Base-by-base conservation (phyloP, 257 asterid genomes). In the Scutellaria baicalensis region DNA sequence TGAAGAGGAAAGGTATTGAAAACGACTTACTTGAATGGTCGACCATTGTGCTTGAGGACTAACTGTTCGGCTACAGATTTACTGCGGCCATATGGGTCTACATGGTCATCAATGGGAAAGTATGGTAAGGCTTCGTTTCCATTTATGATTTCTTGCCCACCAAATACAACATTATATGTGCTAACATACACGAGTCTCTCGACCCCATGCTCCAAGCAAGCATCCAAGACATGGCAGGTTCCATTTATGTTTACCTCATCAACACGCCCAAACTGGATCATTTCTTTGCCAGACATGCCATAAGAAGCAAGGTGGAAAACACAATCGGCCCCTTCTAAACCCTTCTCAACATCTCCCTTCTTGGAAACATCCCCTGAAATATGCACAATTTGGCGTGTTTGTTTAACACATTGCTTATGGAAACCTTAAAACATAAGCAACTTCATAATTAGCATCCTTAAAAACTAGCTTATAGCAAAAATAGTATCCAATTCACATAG, bases 241-340 rank as follows among this genome's bases (percentile, higher is more conserved):
- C 99, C 99, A 21, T 82, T 88, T 56, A 91, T 87, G 64, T 94
- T 91, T 16, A 94, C 76, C 68, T 83, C 90, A 77, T 94, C 99
- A 1, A 91, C 84, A 21, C 89, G 93, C n/a, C 99, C 80, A 73
- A 55, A 87, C 55, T 82, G 97, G 49, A 91, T 91, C 99, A 94
- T 91, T 64, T 91, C 97, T 79, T 94, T 94, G 48, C 99, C 99
- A 0, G 99, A 94, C 95, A 89, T 91, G 75, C 97, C 99, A 77
- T 74, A 91, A 0, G 97, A 94, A 75, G 97, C 99, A 17, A 94
- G 96, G 82, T 94, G 99, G 85, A 91, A 94, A 59, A 89, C 95
- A 65, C 97, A 94, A 43, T 88, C 95, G 10, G 84, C 89, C 36
- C 97, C 96, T 33, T 70, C 71, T 16, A 91, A 78, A 35, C 92